Percentiles rank a stretch among this genome's conserved stretches.
Conservation (phyloP, 169 alveolate genomes). For the Plasmodium malariae region DNA sequence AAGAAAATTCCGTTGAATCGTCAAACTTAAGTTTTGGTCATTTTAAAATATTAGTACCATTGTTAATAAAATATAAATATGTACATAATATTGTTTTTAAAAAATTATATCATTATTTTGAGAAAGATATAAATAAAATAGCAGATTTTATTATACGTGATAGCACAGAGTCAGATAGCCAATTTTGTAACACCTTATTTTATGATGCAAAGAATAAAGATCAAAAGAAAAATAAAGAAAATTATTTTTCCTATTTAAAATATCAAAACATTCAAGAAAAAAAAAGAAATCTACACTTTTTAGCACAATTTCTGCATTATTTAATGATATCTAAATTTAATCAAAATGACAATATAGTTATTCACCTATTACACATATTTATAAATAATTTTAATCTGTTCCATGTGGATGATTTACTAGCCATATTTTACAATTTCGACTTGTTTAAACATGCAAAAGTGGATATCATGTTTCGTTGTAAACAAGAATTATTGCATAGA, state of each 20-base stretch:
- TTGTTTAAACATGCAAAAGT: background rate
- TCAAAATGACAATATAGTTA: constrained; percentile 7
- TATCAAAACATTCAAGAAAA: constrained; percentile 15
- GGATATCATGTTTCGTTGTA: background rate
- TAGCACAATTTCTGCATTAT: constrained; percentile 21
- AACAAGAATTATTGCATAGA: constrained; percentile 28
- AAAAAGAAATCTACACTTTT: constrained; percentile 27
- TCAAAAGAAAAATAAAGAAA: constrained; percentile 52
- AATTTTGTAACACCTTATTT: constrained; percentile 20
- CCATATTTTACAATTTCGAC: constrained; percentile 33
- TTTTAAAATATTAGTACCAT: constrained; percentile 38
- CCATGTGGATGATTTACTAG: constrained; percentile 19
- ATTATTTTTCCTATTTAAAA: constrained; percentile 47
- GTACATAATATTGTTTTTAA: background rate
- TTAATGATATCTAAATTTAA: constrained; percentile 32
- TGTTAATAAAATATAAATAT: constrained; percentile 43
- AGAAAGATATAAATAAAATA: constrained; percentile 21
- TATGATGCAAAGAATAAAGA: constrained; percentile 64
- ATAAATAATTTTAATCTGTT: constrained; percentile 14
- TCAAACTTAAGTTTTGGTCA: background rate
- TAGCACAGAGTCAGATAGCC: background rate
- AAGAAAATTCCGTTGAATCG: background rate
- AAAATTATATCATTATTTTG: constrained; percentile 1
- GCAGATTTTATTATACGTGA: background rate
- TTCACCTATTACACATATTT: constrained; percentile 4